These are phyloP conservation scores for Coemansia sp. DNA, from an alignment of 192 early-diverging fungal species.

Conservation along the genomic window DNA sequence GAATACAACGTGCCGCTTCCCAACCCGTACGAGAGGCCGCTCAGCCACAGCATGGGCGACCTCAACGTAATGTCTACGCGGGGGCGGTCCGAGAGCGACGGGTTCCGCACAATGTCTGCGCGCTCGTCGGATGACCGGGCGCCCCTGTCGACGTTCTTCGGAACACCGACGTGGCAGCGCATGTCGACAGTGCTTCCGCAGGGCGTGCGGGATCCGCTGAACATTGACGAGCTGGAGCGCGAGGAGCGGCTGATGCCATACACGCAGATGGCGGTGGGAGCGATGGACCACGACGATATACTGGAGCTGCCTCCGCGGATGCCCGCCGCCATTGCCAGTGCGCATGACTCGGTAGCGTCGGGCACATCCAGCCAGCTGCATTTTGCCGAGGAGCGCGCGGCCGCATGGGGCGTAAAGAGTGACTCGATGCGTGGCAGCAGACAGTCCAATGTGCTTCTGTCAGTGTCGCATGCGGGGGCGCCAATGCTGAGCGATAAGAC, in stretches of 20 bases:
- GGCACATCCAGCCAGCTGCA: neutral
- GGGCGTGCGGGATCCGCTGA: conserved; percentile 51
- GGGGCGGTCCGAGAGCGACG: conserved; percentile 42
- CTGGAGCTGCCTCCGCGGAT: neutral
- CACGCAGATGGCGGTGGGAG: conserved; percentile 42
- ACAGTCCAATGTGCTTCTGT: neutral
- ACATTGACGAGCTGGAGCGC: conserved; percentile 55
- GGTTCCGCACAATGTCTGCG: conserved; percentile 23
- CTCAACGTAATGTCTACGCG: conserved; percentile 5
- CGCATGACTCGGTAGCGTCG: conserved; percentile 1
- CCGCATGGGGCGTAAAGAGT: conserved; percentile 3
- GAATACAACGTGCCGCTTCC: conserved; percentile 29
- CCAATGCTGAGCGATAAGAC: conserved; percentile 1
- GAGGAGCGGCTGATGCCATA: conserved; percentile 53
- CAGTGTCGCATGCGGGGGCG: neutral
- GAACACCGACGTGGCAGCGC: conserved; percentile 40
- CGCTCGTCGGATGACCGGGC: conserved; percentile 46
- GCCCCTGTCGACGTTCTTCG: conserved; percentile 46
- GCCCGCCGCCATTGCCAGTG: neutral
- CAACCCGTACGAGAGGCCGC: conserved; percentile 15
- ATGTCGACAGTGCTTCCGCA: conserved; percentile 42
- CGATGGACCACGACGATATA: conserved; percentile 5
- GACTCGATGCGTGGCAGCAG: neutral
- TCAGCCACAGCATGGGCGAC: conserved; percentile 7
- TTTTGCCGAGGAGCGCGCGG: neutral